A percentile compares a stretch with the other conserved stretches of the same genome.
These are phyloP conservation scores for Opeltia flavorubescens DNA, from an alignment of 495 filamentous ascomycete species.

Conservation along the genomic window DNA sequence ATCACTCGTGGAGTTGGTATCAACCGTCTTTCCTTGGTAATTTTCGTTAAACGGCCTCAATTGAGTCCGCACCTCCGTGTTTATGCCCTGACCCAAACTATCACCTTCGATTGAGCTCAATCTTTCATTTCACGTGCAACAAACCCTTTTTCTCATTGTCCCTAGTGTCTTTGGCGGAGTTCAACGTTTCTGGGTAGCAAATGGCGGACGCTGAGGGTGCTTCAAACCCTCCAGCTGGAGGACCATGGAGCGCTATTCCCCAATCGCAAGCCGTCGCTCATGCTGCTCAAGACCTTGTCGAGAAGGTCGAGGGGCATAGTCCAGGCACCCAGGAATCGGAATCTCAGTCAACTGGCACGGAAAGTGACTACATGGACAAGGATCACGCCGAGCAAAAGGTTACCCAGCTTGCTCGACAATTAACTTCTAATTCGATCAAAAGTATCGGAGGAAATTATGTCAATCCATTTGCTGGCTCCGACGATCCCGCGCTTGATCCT, in stretches of 20 bases:
- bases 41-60: too few relatives aligned
- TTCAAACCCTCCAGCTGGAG: not conserved
- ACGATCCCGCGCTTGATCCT: conserved; percentile 34
- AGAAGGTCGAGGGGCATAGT: conserved; percentile 5
- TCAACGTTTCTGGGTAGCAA: not conserved
- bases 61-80: too few relatives aligned
- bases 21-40: too few relatives aligned
- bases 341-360: conserved; percentile 5
- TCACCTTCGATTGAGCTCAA: not conserved
- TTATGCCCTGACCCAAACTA: too few relatives aligned
- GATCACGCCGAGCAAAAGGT: conserved; percentile 25
- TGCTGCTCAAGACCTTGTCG: conserved; percentile 4
- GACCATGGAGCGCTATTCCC: conserved; percentile 10
- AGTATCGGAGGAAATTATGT: conserved; percentile 20
- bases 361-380: conserved; percentile 19
- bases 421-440: conserved; percentile 34
- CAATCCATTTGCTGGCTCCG: conserved; percentile 31
- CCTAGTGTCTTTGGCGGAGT: not conserved
- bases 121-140: not conserved
- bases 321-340: not conserved
- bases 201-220: not conserved
- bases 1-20: too few relatives aligned
- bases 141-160: not conserved
- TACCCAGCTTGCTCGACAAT: conserved; percentile 29
- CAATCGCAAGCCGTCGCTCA: conserved; percentile 11